A percentile compares a stretch with the other conserved stretches of the same genome.
Evolutionary conservation across 2,329 filamentous ascomycete species (phyloP).

Genomic region (Aspergillus brasiliensis): DNA sequence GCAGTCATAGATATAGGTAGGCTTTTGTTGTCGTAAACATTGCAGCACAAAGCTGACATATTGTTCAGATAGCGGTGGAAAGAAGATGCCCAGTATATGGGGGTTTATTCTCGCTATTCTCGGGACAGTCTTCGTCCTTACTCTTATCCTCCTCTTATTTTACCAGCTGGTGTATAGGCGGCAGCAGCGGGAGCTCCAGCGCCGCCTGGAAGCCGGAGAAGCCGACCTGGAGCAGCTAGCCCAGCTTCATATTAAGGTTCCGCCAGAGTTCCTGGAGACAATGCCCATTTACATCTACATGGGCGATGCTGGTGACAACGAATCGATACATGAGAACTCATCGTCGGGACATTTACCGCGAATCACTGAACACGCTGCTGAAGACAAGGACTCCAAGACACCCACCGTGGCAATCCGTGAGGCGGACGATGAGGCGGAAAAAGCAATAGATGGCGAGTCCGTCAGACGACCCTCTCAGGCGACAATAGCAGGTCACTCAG

Average conservation of each 20-base stretch:
- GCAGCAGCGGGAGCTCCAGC: constrained; percentile 67
- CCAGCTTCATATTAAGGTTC: constrained; percentile 79
- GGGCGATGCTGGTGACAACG: constrained; percentile 23
- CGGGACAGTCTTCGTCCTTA: constrained; percentile 74
- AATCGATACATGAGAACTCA: neutral
- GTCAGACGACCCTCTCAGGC: neutral
- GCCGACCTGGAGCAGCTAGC: constrained; percentile 84
- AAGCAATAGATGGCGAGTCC: neutral
- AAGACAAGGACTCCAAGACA: neutral
- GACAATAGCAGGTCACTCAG: neutral
- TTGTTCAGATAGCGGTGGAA: constrained; percentile 25
- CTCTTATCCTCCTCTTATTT: constrained; percentile 65
- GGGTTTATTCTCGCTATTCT: constrained; percentile 74
- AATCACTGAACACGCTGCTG: neutral
- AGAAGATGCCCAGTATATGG: constrained; percentile 72
- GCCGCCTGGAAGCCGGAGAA: constrained; percentile 74
- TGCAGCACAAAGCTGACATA: neutral
- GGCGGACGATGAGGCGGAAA: neutral
- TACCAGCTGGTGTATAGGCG: constrained; percentile 77
- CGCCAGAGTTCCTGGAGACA: constrained; percentile 67
- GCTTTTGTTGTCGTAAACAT: neutral
- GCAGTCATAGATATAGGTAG: constrained; percentile 52
- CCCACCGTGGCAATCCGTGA: neutral
- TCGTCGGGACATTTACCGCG: neutral
- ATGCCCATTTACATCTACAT: constrained; percentile 80